Percentiles rank a stretch among this genome's conserved stretches.
Conservation (phyloP, 1,139 yeast genomes). For the Pneumocystis sp. region DNA sequence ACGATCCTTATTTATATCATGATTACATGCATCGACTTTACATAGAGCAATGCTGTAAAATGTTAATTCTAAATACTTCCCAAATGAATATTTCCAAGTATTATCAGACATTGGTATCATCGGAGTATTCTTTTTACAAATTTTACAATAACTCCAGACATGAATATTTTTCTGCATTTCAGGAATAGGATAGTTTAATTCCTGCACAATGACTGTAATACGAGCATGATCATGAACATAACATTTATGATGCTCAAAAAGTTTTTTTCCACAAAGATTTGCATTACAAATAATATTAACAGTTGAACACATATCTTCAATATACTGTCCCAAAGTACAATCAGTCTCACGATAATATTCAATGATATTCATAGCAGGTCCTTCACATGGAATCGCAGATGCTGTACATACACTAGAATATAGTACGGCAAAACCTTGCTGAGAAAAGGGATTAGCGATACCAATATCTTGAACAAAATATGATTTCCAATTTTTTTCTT, state of each 20-base stretch:
- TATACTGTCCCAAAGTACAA: slow-evolving; percentile 72
- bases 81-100: slow-evolving; percentile 82
- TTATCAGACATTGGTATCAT: slow-evolving; percentile 74
- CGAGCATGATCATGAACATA: slow-evolving; percentile 84
- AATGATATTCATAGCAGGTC: slow-evolving; percentile 68
- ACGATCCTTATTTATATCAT: slow-evolving; percentile 68
- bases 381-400: slow-evolving; percentile 82
- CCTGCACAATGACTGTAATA: slow-evolving; percentile 61
- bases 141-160: slow-evolving; percentile 86
- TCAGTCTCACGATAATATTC: slow-evolving; percentile 88
- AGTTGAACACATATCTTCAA: slow-evolving; percentile 66
- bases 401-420: slow-evolving; percentile 72
- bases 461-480: slow-evolving; percentile 35
- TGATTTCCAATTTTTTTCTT: slow-evolving; percentile 45
- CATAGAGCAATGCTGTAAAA: slow-evolving; percentile 51
- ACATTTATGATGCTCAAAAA: slow-evolving; percentile 64
- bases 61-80: slow-evolving; percentile 73
- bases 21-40: slow-evolving; percentile 49
- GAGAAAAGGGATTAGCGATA: slow-evolving; percentile 50
- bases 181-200: slow-evolving; percentile 39
- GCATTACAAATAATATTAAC: slow-evolving; percentile 42
- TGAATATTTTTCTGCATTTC: slow-evolving; percentile 54
- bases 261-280: slow-evolving; percentile 67
- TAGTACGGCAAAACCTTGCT: slow-evolving; percentile 62
- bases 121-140: slow-evolving; percentile 63